Evolutionary conservation across 192 early-diverging fungal genomes (phyloP).

Genomic region (Thoreauomyces humboldtii): DNA sequence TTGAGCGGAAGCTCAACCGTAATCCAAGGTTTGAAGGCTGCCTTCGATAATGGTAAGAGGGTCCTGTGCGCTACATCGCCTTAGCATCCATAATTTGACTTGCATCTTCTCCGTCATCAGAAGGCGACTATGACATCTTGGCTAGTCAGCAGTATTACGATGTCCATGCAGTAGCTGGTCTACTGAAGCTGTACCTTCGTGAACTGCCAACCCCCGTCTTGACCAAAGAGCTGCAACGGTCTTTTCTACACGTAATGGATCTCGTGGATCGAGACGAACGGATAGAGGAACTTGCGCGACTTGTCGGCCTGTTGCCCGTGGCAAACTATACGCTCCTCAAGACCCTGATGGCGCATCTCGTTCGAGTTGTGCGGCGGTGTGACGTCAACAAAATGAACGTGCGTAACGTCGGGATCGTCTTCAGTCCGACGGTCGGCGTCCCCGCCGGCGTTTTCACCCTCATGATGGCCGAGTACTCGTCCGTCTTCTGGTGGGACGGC

Average conservation of each 20-base stretch:
- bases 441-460: conserved; percentile 91
- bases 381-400: conserved; percentile 93
- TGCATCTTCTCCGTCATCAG: conserved; percentile 25
- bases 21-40: conserved; percentile 73
- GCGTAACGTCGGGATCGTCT: conserved; percentile 94
- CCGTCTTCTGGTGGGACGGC: conserved; percentile 37
- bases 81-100: not conserved
- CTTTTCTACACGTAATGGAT: conserved; percentile 83
- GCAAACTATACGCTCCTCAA: conserved; percentile 89
- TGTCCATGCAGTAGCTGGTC: conserved; percentile 88
- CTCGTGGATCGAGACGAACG: conserved; percentile 76
- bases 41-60: conserved; percentile 66
- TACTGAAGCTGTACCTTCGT: conserved; percentile 89
- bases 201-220: conserved; percentile 87
- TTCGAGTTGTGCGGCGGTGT: conserved; percentile 79
- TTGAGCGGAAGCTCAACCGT: conserved; percentile 74
- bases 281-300: conserved; percentile 74
- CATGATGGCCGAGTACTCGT: conserved; percentile 77
- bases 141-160: conserved; percentile 69
- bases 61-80: not conserved
- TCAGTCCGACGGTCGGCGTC: conserved; percentile 90
- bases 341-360: conserved; percentile 84
- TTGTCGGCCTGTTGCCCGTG: conserved; percentile 76
- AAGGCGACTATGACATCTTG: conserved; percentile 74
- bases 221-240: conserved; percentile 78